A percentile compares a stretch with the other conserved stretches of the same genome.
phyloP scores from a whole-genome alignment of 2,329 filamentous ascomycete genomes.

The Stenocarpella maydis region DNA sequence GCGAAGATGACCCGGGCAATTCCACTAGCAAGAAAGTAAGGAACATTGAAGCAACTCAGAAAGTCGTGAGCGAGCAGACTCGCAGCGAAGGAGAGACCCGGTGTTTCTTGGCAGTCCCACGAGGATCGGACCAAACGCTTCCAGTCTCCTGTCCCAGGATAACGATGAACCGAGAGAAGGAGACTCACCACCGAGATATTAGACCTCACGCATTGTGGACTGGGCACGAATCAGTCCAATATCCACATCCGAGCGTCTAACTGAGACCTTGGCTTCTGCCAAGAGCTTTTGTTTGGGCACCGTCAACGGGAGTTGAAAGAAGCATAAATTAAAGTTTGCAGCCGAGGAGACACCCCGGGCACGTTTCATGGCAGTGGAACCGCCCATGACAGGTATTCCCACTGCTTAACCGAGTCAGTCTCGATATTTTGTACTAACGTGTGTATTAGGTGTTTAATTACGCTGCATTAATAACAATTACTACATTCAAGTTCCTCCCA shows the following conservation, averaged over 20 bases:
- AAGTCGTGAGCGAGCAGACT: background rate
- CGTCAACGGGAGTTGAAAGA: background rate
- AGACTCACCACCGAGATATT: background rate
- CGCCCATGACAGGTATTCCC: background rate
- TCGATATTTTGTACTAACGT: background rate
- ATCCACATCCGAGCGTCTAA: no score
- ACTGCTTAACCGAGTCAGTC: background rate
- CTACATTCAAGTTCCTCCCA: background rate
- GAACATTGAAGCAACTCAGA: no score
- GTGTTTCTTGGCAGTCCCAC: background rate
- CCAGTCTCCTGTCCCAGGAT: background rate
- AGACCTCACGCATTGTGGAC: no score
- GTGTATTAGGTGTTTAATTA: background rate
- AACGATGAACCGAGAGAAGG: background rate
- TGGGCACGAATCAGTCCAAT: background rate
- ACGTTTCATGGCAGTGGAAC: background rate
- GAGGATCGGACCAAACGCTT: background rate
- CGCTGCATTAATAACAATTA: background rate
- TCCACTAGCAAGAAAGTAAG: background rate
- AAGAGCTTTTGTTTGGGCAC: background rate
- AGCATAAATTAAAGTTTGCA: background rate
- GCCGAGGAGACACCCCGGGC: background rate
- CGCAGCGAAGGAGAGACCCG: background rate
- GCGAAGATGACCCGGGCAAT: background rate
- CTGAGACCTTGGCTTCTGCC: no score